A percentile compares a stretch with the other conserved stretches of the same genome.
phyloP scores from a whole-genome alignment of 2,329 filamentous ascomycete species.

The Scopulariopsis brevicaulis region DNA sequence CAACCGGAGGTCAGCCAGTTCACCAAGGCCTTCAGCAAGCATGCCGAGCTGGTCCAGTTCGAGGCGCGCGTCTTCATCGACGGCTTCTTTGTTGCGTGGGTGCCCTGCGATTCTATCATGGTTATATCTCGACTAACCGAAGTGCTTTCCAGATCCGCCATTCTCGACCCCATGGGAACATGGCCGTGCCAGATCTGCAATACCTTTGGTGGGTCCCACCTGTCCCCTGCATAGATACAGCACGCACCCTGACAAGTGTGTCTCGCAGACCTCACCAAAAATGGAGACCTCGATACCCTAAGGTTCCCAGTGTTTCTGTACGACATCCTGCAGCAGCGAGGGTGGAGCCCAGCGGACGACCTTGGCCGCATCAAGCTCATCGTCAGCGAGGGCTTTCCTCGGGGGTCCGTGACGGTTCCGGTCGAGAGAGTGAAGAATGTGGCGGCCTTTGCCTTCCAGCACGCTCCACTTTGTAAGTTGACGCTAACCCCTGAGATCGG shows the following conservation, averaged over 20 bases:
- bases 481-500: not conserved
- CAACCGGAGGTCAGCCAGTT: slow-evolving; percentile 44
- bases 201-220: slow-evolving; percentile 23
- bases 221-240: not conserved
- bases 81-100: slow-evolving; percentile 51
- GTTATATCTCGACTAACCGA: not conserved
- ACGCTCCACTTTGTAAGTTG: slow-evolving; percentile 61
- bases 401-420: slow-evolving; percentile 36
- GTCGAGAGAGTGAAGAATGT: slow-evolving; percentile 62
- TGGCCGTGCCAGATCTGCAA: slow-evolving; percentile 40
- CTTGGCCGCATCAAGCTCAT: slow-evolving; percentile 66
- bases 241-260: not conserved
- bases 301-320: slow-evolving; percentile 62
- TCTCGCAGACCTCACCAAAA: slow-evolving; percentile 36
- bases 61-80: slow-evolving; percentile 61
- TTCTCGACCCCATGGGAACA: slow-evolving; percentile 35
- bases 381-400: slow-evolving; percentile 60
- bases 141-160: slow-evolving; percentile 32
- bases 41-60: slow-evolving; percentile 44
- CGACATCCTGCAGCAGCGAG: slow-evolving; percentile 55
- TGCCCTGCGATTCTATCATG: not conserved
- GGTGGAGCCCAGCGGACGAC: slow-evolving; percentile 62
- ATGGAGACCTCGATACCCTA: slow-evolving; percentile 48
- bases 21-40: slow-evolving; percentile 42
- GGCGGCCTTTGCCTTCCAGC: slow-evolving; percentile 73